Evolutionary conservation across 2,329 filamentous ascomycete species (phyloP).

Genomic region (Ophiocordyceps camponoti-leonardi): DNA sequence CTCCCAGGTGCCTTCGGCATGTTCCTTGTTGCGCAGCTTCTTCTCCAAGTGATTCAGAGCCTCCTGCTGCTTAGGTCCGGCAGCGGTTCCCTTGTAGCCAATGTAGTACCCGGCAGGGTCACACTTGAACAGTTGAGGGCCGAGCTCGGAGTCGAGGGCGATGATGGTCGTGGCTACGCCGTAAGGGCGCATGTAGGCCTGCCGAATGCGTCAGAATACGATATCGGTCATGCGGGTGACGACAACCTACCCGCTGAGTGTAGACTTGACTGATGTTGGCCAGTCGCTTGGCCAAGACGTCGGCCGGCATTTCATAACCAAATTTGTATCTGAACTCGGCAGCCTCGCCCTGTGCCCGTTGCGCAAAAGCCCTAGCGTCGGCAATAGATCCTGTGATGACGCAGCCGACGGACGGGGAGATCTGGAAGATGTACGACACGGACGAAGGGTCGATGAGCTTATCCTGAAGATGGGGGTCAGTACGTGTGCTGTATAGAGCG

Average conservation of each 20-base stretch:
- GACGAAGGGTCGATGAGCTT: constrained; percentile 97
- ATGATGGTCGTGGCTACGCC: constrained; percentile 92
- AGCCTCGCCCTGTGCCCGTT: constrained; percentile 84
- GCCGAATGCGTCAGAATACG: background rate
- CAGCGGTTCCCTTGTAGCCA: constrained; percentile 95
- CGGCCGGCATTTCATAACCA: constrained; percentile 98
- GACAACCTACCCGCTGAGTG: constrained; percentile 66
- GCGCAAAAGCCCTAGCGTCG: constrained; percentile 84
- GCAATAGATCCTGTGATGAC: constrained; percentile 98
- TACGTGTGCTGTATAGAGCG: background rate
- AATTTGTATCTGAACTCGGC: constrained; percentile 98
- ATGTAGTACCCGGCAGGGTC: constrained; percentile 97
- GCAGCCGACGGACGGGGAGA: constrained; percentile 90
- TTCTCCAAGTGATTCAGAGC: constrained; percentile 97
- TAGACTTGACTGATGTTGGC: constrained; percentile 99
- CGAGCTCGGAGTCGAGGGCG: constrained; percentile 79
- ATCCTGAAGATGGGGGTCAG: constrained; percentile 42
- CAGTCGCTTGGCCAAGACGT: constrained; percentile 87
- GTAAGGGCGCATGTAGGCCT: constrained; percentile 94
- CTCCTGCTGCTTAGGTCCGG: constrained; percentile 96
- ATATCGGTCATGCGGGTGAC: no score
- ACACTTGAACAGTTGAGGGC: constrained; percentile 94
- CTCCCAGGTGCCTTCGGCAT: constrained; percentile 82
- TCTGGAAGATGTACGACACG: constrained; percentile 92
- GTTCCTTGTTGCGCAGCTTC: constrained; percentile 98